Base-by-base conservation (phyloP, 495 filamentous ascomycete genomes). In the Trichoderma virens region DNA sequence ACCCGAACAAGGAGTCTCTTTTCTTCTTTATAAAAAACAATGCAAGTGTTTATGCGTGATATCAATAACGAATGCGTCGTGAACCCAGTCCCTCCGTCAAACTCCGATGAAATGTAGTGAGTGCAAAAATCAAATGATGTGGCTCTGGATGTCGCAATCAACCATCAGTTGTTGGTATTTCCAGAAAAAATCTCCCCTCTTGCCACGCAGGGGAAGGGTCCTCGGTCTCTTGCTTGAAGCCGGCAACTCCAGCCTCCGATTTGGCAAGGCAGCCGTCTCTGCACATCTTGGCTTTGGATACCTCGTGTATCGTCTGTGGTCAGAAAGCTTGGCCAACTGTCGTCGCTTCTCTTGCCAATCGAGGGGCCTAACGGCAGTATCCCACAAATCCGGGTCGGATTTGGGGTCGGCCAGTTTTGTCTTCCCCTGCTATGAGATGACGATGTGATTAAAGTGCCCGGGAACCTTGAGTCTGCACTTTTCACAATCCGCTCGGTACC, bases 361-460 rank as follows among this genome's bases (percentile, higher is more conserved):
- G 31, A 59, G 61, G 5, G 51, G 47, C 34, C 47, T 38, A 18
- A 66, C 35, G 23, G 34, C 54, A 5, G 34, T 28, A 32, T 66
- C 65, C 54, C 56, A 63, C 31, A 64, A 18, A 20, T 41, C 23
- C n/a, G 43, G 45, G 25, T 28, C 38, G 13, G 38, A 31, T 16
- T 38, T 11, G 27, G 31, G 28, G 45, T 62, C 35, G 35, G 61
- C 54, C 54, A 63, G 34, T 8, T 41, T 59, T 11, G 61, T 25
- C 13, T 64, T 45, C 28, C 70, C 71, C 31, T 71, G 41, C 77
- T 81, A 82, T 25, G 79, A 82, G 31, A 82, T 73, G 41, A 90
- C 83, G 59, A 93, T 92, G 74, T 96, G 92, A 69, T 88, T 92
- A 68, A 92, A 93, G 73, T 96, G 92, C 0, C 92, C 91, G 0